Percentiles rank a stretch among this genome's conserved stretches.
These are phyloP conservation scores for Umbellularia californica DNA, from an alignment of 164 flowering plant genomes.

Conservation along the genomic window DNA sequence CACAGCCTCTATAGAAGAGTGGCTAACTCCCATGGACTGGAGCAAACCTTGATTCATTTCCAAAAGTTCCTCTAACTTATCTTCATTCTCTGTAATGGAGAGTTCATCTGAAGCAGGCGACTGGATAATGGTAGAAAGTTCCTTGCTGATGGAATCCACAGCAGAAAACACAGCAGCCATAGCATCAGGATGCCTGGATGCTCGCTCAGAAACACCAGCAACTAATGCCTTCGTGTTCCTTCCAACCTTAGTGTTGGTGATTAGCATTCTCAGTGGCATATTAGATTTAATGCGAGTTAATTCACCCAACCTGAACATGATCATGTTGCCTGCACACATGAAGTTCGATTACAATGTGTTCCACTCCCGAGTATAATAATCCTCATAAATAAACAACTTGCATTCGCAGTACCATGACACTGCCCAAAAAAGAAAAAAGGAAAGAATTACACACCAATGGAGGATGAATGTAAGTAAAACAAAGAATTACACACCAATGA, in stretches of 20 bases:
- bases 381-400: too few species aligned
- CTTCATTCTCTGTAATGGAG: conserved; percentile 70
- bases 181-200: conserved; percentile 65
- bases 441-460: not conserved
- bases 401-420: not conserved
- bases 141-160: conserved; percentile 86
- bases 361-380: not conserved
- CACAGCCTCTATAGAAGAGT: conserved; percentile 83
- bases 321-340: conserved; percentile 71
- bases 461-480: too few species aligned
- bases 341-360: conserved; percentile 5
- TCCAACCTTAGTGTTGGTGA: conserved; percentile 91
- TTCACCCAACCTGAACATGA: conserved; percentile 73
- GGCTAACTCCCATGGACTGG: conserved; percentile 95
- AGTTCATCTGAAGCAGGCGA: conserved; percentile 54
- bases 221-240: conserved; percentile 96
- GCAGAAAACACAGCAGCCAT: conserved; percentile 80
- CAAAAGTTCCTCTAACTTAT: conserved; percentile 76
- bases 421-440: not conserved
- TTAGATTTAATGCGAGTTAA: conserved; percentile 56
- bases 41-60: conserved; percentile 99
- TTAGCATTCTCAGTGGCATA: conserved; percentile 74
- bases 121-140: conserved; percentile 61
- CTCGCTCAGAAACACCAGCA: conserved; percentile 85
- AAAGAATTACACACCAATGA: too few species aligned